Evolutionary conservation across 495 filamentous ascomycete genomes (phyloP).

Genomic region (Aspergillus heteromorphus): DNA sequence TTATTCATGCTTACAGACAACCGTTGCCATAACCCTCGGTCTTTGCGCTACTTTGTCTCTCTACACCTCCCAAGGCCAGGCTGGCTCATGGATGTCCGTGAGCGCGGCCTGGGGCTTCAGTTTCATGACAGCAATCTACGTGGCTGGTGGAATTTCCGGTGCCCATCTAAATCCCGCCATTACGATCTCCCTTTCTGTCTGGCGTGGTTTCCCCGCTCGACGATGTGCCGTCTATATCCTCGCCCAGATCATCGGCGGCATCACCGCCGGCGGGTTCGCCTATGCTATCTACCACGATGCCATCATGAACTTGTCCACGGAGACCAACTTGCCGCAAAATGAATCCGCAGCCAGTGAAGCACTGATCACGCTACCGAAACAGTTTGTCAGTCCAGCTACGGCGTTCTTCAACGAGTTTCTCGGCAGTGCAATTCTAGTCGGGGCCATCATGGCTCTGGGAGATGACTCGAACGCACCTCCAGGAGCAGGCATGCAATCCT

Average conservation of each 20-base stretch:
- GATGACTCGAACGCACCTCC: conserved; percentile 72
- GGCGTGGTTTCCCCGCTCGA: conserved; percentile 47
- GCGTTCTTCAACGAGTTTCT: conserved; percentile 57
- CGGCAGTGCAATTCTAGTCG: conserved; percentile 50
- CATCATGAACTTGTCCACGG: conserved; percentile 31
- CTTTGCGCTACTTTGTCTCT: conserved; percentile 16
- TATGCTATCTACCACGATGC: conserved; percentile 39
- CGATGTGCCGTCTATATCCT: conserved; percentile 38
- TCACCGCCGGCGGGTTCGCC: conserved; percentile 39
- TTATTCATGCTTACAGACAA: conserved; percentile 7
- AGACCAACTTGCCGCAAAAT: neutral
- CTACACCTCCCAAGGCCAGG: conserved; percentile 4
- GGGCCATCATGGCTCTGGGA: conserved; percentile 88
- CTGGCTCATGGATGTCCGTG: conserved; percentile 8
- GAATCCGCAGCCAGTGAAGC: conserved; percentile 27
- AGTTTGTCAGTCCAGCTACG: conserved; percentile 37
- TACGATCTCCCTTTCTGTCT: conserved; percentile 50
- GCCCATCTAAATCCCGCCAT: conserved; percentile 55
- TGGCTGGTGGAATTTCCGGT: conserved; percentile 46
- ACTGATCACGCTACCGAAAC: conserved; percentile 26
- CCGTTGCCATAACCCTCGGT: conserved; percentile 20
- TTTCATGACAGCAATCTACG: conserved; percentile 53
- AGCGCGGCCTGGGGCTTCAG: conserved; percentile 26
- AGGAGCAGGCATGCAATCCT: conserved; percentile 40
- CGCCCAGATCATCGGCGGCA: conserved; percentile 44